Percentiles rank a stretch among this genome's conserved stretches.
Conservation (phyloP, 1,284 basidiomycete species). For the Serendipita sp. region DNA sequence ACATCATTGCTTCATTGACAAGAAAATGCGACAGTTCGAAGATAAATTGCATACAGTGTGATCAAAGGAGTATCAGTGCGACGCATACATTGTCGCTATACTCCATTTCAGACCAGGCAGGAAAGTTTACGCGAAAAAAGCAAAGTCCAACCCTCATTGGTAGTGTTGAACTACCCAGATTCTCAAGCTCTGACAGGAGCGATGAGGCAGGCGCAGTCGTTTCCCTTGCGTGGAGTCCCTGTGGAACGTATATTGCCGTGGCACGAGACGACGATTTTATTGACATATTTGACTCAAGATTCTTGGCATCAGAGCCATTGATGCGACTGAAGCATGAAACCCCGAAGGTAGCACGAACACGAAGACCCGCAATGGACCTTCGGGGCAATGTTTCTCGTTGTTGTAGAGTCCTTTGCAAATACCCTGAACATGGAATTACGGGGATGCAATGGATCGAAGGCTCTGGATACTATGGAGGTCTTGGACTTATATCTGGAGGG, state of each 20-base stretch:
- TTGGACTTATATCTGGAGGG: neutral
- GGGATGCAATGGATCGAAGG: slow-evolving; percentile 1
- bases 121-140: neutral
- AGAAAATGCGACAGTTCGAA: neutral
- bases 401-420: neutral
- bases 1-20: neutral
- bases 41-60: neutral
- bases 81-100: neutral
- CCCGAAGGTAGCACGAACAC: neutral
- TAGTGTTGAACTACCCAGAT: neutral
- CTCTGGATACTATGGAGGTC: neutral
- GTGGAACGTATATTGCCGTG: neutral
- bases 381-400: neutral
- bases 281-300: neutral
- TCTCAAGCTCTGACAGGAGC: neutral
- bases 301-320: neutral
- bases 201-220: neutral
- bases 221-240: neutral
- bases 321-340: neutral
- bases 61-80: neutral
- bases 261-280: neutral
- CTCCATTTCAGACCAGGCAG: neutral
- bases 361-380: neutral
- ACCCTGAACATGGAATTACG: neutral
- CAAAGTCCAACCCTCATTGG: neutral